These are phyloP conservation scores for Alloteropsis semialata DNA, from an alignment of 176 grass and related monocot genomes.

Conservation along the genomic window DNA sequence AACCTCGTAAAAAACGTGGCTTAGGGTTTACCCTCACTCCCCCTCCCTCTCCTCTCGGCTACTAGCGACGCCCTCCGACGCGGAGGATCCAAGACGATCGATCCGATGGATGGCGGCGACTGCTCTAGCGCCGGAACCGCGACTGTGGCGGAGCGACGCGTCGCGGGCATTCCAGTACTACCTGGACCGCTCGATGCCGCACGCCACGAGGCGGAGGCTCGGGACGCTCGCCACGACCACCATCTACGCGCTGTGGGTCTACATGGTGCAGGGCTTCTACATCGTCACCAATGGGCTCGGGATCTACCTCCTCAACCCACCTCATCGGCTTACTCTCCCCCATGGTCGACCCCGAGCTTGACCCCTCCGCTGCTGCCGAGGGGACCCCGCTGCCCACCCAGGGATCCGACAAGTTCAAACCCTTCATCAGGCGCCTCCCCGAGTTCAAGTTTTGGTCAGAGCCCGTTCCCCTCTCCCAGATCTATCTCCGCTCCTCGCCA, in stretches of 20 bases:
- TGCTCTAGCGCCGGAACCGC: slow-evolving; percentile 14
- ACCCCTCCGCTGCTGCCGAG: slow-evolving; percentile 46
- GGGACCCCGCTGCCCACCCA: slow-evolving; percentile 66
- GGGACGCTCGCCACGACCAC: slow-evolving; percentile 55
- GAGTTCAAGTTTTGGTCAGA: slow-evolving; percentile 98
- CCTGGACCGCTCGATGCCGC: slow-evolving; percentile 85
- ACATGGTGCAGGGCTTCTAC: slow-evolving; percentile 79
- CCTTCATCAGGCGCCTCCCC: slow-evolving; percentile 85
- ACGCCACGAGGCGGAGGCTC: slow-evolving; percentile 65
- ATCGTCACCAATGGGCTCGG: slow-evolving; percentile 85
- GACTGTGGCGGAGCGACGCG: slow-evolving; percentile 70
- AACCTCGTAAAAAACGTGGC: no score
- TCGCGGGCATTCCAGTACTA: slow-evolving; percentile 80
- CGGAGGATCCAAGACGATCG: no score
- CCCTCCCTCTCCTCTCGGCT: no score
- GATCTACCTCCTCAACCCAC: slow-evolving; percentile 93
- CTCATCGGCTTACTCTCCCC: slow-evolving; percentile 94
- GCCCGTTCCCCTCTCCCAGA: not conserved
- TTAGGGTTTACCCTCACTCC: no score
- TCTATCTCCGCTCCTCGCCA: slow-evolving; percentile 4
- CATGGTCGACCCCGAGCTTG: slow-evolving; percentile 85
- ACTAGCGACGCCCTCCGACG: no score
- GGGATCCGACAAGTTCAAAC: slow-evolving; percentile 93
- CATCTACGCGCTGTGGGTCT: slow-evolving; percentile 72
- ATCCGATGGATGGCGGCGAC: slow-evolving; percentile 45